Evolutionary conservation across 1,284 basidiomycete genomes (phyloP).

Genomic region (Anthracocystis setariae): DNA sequence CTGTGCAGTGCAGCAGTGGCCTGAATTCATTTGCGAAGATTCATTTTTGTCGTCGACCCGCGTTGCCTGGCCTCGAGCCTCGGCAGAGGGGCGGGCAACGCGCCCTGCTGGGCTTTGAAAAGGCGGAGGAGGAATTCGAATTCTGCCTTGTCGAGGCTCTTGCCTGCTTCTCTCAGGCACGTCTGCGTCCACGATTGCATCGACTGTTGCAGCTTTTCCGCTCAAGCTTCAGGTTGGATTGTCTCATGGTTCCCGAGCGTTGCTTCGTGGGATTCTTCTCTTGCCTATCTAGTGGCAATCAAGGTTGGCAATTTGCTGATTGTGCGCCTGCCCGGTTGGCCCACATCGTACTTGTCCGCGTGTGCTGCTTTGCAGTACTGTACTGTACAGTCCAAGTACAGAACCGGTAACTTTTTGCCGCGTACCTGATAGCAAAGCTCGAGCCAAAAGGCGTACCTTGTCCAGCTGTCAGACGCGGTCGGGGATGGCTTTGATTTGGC

Average conservation of each 20-base stretch:
- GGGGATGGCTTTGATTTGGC: constrained; percentile 13
- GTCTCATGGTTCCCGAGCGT: constrained; percentile 20
- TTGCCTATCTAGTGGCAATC: background rate
- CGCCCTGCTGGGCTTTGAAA: background rate
- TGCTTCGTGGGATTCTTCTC: constrained; percentile 7
- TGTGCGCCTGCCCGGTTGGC: constrained; percentile 14
- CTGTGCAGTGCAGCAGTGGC: too few relatives aligned
- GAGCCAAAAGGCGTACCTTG: background rate
- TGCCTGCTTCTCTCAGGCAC: constrained; percentile 7
- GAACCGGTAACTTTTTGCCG: background rate
- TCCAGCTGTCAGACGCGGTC: constrained; percentile 22
- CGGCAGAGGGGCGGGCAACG: constrained; percentile 3
- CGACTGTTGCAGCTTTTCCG: constrained; percentile 14
- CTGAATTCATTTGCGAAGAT: background rate
- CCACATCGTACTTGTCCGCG: constrained; percentile 9
- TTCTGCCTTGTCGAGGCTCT: constrained; percentile 10
- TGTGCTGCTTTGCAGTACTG: background rate
- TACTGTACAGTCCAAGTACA: too few relatives aligned
- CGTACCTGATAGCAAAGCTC: background rate
- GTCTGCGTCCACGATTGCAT: constrained; percentile 1
- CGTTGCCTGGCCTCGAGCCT: constrained; percentile 1
- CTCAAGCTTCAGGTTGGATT: background rate
- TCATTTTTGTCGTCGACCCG: constrained; percentile 1
- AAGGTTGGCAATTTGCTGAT: background rate
- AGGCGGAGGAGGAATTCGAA: constrained; percentile 16